Evolutionary conservation across 2,329 filamentous ascomycete species (phyloP), one percentile per base, ranked within the genome.

Genomic region (Xylaria digitata): DNA sequence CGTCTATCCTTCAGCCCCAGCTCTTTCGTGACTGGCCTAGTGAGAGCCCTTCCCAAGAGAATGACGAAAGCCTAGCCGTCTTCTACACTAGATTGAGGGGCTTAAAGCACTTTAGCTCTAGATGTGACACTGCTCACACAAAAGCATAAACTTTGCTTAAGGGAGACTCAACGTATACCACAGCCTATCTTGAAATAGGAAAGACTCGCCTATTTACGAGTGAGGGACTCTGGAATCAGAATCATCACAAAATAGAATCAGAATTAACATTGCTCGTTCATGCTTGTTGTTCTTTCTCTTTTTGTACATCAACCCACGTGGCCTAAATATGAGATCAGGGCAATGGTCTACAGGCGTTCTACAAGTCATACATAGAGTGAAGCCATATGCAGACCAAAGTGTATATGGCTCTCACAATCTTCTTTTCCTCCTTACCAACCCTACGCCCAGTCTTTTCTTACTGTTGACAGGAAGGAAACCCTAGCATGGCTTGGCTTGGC

Each of bases 231-330:
- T 43, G 11, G 21, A 17, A n/a, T 17, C 15, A 52, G 17, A 46
- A 57, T 46, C 37, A 45, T 55, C 13, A 37, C 26, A 48, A 53
- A 45, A 17, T 32, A 32, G 56, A 61, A 34, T 57, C 45, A 32
- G 63, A 32, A n/a, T 15, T 13, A 42, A 49, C 40, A 42, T 48
- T 43, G 13, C 23, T 17, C 17, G 13, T 53, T 48, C 9, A 46
- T 32, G 9, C 26, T 37, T 7, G 11, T 21, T 15, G 17, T 53
- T 15, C 6, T 9, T 40, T 17, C 34, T 23, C n/a, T 17, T 23
- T 40, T 23, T 40, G 19, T 17, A 3, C 45, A 23, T 52, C 9
- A 19, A 53, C 17, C 3, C n/a, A 45, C n/a, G 40, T 37, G 23
- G 32, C 26, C 4, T 23, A 21, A n/a, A 45, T 30, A n/a, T 11